A percentile compares a stretch with the other conserved stretches of the same genome.
Conservation (phyloP, 169 alveolate genomes). For the Eimeria acervulina region DNA sequence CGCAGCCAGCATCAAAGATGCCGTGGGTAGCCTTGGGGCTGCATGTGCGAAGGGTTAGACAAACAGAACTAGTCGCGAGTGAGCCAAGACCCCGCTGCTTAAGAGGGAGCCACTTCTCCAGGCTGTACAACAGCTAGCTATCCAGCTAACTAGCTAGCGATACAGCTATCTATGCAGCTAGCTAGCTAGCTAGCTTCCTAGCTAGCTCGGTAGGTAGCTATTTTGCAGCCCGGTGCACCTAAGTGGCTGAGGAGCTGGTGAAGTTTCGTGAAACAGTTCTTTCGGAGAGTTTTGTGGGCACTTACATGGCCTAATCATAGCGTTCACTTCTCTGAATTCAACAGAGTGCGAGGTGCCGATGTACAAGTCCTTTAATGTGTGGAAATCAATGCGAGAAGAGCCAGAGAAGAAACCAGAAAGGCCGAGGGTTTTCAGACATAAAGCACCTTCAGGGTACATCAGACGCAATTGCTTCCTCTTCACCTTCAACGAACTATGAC, state of each 20-base stretch:
- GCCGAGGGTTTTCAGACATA: constrained; percentile 8
- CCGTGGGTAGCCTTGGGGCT: no score
- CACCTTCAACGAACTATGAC: constrained; percentile 47
- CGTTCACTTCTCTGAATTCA: constrained; percentile 68
- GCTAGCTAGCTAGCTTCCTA: not conserved
- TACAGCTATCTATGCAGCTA: not conserved
- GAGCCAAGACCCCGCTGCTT: no score
- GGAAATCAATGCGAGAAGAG: constrained; percentile 30
- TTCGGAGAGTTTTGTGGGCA: no score
- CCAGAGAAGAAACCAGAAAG: not conserved
- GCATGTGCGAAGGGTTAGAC: not conserved
- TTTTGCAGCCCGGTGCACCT: not conserved
- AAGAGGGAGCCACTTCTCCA: no score
- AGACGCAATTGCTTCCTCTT: constrained; percentile 43
- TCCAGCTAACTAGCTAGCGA: not conserved
- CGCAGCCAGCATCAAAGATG: no score
- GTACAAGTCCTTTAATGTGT: constrained; percentile 53
- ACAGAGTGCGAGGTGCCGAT: constrained; percentile 61
- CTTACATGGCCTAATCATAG: constrained; percentile 56
- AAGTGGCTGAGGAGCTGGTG: no score
- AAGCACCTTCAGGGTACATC: not conserved
- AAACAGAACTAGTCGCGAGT: no score
- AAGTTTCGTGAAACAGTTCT: no score
- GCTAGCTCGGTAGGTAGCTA: not conserved
- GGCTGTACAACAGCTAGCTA: no score